Percentiles rank a stretch among this genome's conserved stretches.
Conservation (phyloP, 2,329 filamentous ascomycete genomes). For the Penicillium rolfsii region DNA sequence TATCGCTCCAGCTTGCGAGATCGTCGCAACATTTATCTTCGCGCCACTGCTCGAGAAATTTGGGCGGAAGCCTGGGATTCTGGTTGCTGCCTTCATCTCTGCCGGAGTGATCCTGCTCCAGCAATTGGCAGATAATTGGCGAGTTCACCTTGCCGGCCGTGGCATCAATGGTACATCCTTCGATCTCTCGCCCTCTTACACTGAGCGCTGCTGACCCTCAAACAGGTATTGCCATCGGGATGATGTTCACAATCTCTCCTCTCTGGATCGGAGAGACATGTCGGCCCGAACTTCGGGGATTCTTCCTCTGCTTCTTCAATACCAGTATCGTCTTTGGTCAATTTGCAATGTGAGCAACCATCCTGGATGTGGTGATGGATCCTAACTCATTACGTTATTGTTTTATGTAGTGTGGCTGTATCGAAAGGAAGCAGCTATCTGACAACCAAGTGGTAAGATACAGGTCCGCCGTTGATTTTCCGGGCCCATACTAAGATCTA, state of each 20-base stretch:
- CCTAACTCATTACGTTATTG: neutral
- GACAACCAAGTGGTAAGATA: neutral
- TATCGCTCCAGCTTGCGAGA: conserved; percentile 17
- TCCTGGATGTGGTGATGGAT: neutral
- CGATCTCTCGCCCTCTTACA: neutral
- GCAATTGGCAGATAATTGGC: neutral
- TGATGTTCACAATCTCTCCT: conserved; percentile 44
- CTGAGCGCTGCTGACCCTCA: neutral
- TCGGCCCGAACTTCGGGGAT: conserved; percentile 43
- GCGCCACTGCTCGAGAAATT: conserved; percentile 39
- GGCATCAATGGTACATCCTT: neutral
- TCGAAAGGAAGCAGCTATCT: neutral
- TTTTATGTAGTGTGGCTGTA: neutral
- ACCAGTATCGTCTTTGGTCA: conserved; percentile 38
- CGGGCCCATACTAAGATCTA: neutral
- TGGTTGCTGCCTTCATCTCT: neutral
- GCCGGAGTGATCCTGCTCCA: neutral
- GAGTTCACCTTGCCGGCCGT: neutral
- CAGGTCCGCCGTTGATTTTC: neutral
- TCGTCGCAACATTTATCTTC: conserved; percentile 26
- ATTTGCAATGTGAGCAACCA: neutral
- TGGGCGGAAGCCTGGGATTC: conserved; percentile 35
- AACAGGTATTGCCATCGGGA: conserved; percentile 40
- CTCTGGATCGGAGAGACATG: conserved; percentile 46
- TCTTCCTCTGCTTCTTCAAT: conserved; percentile 47